Conservation (phyloP, 2,329 filamentous ascomycete species). For the Nemania sp. region DNA sequence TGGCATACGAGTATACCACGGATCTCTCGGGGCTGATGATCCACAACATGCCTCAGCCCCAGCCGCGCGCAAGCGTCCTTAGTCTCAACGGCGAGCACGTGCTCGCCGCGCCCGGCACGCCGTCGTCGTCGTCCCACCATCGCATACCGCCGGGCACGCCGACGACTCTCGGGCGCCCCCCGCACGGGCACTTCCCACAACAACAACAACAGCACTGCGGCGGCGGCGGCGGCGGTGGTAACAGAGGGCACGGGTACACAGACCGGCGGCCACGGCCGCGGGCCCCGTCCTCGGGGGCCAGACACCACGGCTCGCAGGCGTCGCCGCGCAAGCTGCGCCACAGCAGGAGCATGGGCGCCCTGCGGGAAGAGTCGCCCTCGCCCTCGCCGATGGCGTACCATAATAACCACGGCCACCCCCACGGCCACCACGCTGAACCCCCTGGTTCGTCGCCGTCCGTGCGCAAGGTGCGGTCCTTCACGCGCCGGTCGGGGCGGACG, state of each 20-base stretch:
- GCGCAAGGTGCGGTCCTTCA: conserved; percentile 46
- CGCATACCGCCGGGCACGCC: conserved; percentile 15
- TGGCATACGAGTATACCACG: conserved; percentile 47
- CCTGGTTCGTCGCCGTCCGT: conserved; percentile 38
- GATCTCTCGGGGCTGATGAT: conserved; percentile 55
- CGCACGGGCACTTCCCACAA: conserved; percentile 25
- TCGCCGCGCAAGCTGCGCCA: conserved; percentile 51
- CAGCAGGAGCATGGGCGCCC: conserved; percentile 32
- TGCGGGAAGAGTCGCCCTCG: conserved; percentile 43
- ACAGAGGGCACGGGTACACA: conserved; percentile 21
- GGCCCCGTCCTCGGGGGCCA: conserved; percentile 59
- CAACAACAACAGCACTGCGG: conserved; percentile 15
- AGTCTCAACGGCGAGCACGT: conserved; percentile 34
- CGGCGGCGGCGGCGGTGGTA: conserved; percentile 11
- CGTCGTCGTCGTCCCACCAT: conserved; percentile 7
- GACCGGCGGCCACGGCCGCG: conserved; percentile 54
- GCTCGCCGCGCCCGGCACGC: not conserved
- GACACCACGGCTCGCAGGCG: conserved; percentile 48
- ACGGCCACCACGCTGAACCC: conserved; percentile 18
- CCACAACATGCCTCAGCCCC: conserved; percentile 60
- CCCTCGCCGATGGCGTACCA: conserved; percentile 42
- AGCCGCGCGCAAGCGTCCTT: conserved; percentile 48
- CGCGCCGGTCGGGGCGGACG: conserved; percentile 26
- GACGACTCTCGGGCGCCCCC: conserved; percentile 5
- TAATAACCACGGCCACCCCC: not conserved